phyloP scores from a whole-genome alignment of 2,329 filamentous ascomycete genomes.

The Dendryphion nanum region DNA sequence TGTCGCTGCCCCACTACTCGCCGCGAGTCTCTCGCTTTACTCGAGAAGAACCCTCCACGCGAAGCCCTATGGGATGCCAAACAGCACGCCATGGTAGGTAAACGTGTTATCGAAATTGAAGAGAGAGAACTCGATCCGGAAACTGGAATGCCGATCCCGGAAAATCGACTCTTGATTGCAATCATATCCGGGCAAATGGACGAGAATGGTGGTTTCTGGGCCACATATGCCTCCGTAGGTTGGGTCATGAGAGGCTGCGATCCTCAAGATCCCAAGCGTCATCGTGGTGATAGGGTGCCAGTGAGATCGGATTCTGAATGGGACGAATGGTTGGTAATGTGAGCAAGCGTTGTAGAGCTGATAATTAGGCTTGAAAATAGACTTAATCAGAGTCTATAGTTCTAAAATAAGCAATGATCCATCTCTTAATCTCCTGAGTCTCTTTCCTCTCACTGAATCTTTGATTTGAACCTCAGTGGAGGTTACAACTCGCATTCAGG shows the following conservation, averaged over 20 bases:
- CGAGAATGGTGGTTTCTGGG: slow-evolving; percentile 1
- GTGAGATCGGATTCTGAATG: not conserved
- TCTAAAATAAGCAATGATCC: too few relatives aligned
- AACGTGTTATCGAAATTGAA: slow-evolving; percentile 20
- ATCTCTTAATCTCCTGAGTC: too few relatives aligned
- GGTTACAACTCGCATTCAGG: too few relatives aligned
- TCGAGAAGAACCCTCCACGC: slow-evolving; percentile 16
- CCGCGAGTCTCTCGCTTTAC: slow-evolving; percentile 17
- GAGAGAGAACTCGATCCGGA: slow-evolving; percentile 15
- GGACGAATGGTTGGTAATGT: not conserved
- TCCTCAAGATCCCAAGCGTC: slow-evolving; percentile 1
- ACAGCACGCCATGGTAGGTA: slow-evolving; percentile 14
- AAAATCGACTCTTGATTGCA: slow-evolving; percentile 5
- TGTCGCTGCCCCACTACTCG: slow-evolving; percentile 22
- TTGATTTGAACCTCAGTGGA: too few relatives aligned
- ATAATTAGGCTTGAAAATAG: too few relatives aligned
- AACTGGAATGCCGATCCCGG: slow-evolving; percentile 18
- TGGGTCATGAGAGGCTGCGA: not conserved
- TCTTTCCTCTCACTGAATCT: too few relatives aligned
- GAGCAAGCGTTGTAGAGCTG: too few relatives aligned
- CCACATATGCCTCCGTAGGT: not conserved
- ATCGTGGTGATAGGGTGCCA: not conserved
- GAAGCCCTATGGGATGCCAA: slow-evolving; percentile 21
- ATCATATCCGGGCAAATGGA: slow-evolving; percentile 1
- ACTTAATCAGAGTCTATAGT: too few relatives aligned